phyloP scores from a whole-genome alignment of 2,329 filamentous ascomycete genomes.

The Microsporum ferrugineum region DNA sequence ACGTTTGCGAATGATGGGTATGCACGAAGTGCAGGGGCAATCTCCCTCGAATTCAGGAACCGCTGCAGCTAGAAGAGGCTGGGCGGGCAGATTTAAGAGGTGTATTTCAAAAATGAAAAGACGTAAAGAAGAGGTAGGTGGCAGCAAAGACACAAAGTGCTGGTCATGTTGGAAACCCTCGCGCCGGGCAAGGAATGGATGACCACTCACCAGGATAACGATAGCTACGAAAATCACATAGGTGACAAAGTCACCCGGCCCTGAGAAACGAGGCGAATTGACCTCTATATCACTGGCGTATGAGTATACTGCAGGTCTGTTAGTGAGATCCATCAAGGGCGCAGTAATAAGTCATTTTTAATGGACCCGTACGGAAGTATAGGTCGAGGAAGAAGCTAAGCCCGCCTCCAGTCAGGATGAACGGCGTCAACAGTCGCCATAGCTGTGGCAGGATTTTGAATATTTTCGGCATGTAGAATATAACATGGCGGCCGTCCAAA shows the following conservation, averaged over 20 bases:
- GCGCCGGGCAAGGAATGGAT: conserved; percentile 2
- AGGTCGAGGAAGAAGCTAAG: conserved; percentile 58
- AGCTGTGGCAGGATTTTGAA: conserved; percentile 49
- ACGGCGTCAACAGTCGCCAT: conserved; percentile 49
- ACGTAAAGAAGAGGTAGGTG: conserved; percentile 12
- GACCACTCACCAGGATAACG: conserved; percentile 63
- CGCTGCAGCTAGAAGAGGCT: conserved; percentile 60
- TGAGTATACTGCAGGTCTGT: conserved; percentile 49
- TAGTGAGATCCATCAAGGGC: conserved; percentile 20
- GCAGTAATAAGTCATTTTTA: conserved; percentile 9
- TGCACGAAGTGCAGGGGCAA: conserved; percentile 54
- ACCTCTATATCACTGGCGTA: conserved; percentile 66
- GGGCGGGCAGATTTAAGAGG: conserved; percentile 72
- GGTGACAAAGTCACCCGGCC: conserved; percentile 67
- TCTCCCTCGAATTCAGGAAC: conserved; percentile 80
- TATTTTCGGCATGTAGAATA: conserved; percentile 39
- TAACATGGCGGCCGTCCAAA: conserved; percentile 40
- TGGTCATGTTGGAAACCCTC: conserved; percentile 7
- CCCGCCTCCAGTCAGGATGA: conserved; percentile 46
- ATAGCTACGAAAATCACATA: conserved; percentile 64
- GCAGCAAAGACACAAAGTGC: conserved; percentile 2
- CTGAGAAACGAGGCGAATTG: conserved; percentile 57
- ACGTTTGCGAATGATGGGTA: conserved; percentile 56
- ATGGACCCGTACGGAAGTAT: conserved; percentile 49
- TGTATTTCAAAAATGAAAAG: conserved; percentile 23